Conservation (phyloP, 2,329 filamentous ascomycete genomes). For the Neonectria faginata region DNA sequence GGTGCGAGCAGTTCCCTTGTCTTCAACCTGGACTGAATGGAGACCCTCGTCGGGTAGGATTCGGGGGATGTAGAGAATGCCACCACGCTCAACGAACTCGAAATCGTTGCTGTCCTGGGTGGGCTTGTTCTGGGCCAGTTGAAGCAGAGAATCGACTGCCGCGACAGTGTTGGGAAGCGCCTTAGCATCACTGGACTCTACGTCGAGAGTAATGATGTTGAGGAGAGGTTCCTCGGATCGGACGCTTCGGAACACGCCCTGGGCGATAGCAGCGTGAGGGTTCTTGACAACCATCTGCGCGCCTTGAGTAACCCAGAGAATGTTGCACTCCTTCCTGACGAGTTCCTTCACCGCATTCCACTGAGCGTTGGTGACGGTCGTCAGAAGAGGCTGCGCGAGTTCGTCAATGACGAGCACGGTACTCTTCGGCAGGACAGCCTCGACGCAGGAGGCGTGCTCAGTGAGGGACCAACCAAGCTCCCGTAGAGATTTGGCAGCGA, state of each 20-base stretch:
- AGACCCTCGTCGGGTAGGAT: constrained; percentile 21
- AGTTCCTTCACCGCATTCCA: constrained; percentile 16
- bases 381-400: constrained; percentile 11
- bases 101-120: constrained; percentile 15
- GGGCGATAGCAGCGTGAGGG: constrained; percentile 12
- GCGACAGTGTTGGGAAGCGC: neutral
- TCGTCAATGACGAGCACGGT: constrained; percentile 23
- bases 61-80: constrained; percentile 19
- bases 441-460: neutral
- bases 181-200: constrained; percentile 12
- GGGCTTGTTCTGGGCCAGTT: constrained; percentile 4
- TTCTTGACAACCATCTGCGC: constrained; percentile 21
- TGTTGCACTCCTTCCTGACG: constrained; percentile 19
- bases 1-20: neutral
- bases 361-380: constrained; percentile 10
- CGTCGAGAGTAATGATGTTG: constrained; percentile 22
- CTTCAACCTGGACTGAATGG: constrained; percentile 4
- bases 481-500: neutral
- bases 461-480: constrained; percentile 6
- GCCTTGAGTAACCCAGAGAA: constrained; percentile 29
- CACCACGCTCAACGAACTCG: constrained; percentile 24
- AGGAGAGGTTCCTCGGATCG: constrained; percentile 21
- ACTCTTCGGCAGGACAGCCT: neutral
- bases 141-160: constrained; percentile 14
- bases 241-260: constrained; percentile 26